A percentile compares a stretch with the other conserved stretches of the same genome.
Evolutionary conservation across 345 rosid species (phyloP).

Genomic region (Brassica nigra): DNA sequence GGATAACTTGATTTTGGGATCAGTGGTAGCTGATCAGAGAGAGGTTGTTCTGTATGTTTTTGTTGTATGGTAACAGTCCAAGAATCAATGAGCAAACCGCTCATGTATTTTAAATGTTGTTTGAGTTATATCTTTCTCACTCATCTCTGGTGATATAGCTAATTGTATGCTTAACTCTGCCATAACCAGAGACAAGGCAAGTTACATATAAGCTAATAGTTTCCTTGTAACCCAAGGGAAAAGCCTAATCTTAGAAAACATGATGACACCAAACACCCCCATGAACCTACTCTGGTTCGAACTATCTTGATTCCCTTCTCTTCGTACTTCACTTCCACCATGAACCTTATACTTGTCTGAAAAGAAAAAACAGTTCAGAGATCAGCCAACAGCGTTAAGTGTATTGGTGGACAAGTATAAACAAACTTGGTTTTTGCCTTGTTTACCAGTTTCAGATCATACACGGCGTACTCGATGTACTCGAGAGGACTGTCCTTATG

Average conservation of each 20-base stretch:
- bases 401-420: too few species aligned
- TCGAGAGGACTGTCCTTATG: slow-evolving; percentile 68
- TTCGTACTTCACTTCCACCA: slow-evolving; percentile 74
- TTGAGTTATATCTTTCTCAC: too few species aligned
- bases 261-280: background rate
- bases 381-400: background rate
- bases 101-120: background rate
- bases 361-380: background rate
- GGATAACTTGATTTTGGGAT: background rate
- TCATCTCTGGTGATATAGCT: too few species aligned
- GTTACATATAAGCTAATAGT: background rate
- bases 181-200: too few species aligned
- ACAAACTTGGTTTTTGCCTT: background rate
- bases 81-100: background rate
- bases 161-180: too few species aligned
- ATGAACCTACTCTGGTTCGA: slow-evolving; percentile 15
- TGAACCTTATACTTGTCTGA: slow-evolving; percentile 8
- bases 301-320: slow-evolving; percentile 45
- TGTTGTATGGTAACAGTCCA: background rate
- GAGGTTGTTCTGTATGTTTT: background rate
- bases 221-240: background rate
- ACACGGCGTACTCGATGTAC: slow-evolving; percentile 78
- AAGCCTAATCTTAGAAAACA: slow-evolving; percentile 9
- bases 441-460: slow-evolving; percentile 70
- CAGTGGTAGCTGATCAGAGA: background rate